Base-by-base conservation (phyloP, 768 basidiomycete species). In the Termitomyces sp. region DNA sequence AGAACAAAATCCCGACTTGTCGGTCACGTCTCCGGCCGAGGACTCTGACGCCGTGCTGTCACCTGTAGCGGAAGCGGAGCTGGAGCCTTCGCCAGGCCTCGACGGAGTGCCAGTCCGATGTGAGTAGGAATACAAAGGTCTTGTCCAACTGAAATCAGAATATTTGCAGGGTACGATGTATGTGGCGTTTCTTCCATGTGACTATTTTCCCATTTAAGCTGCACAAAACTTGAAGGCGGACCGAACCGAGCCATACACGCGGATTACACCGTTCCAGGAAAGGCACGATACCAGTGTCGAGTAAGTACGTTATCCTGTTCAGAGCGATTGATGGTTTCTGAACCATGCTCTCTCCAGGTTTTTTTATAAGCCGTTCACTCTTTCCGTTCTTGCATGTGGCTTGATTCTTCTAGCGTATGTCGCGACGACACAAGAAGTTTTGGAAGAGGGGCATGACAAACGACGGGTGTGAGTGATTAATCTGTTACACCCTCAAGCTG, bases 381-480 rank as follows among this genome's bases (percentile, higher is more conserved):
- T 94, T 53, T 86, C 90, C 12, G 85, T 88, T 27, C 81, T 93
- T 36, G 78, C 87, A 3, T 68, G 79, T 44, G 89, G 86, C 10
- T 74, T 94, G 56, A 74, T 84, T 34, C 74, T 86, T 5, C 75
- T 94, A 56, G 89, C 89, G 0, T 93, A 94, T 74, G 79, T 92
- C 44, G 92, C 91, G 12, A 93, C 83, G 67, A 85, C 91, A 5
- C 84, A 90, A 63, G 90, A 92, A 67, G 85, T 94, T n/a, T 72
- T 94, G 39, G 85, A 86, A 65, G 92, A 94, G 75, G 92, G 92
- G 0, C 72, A 80, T 46, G 91, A 93, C 71, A 94, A 93, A 72
- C 74, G 86, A 65, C 80, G 88, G 70, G 79, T 92, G 92, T 93
- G 74, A 67, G 89, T 74, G 57, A 64, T 53, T 54, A 20, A 51